Conservation (phyloP, 495 filamentous ascomycete species). For the Penicillium mononematosum region DNA sequence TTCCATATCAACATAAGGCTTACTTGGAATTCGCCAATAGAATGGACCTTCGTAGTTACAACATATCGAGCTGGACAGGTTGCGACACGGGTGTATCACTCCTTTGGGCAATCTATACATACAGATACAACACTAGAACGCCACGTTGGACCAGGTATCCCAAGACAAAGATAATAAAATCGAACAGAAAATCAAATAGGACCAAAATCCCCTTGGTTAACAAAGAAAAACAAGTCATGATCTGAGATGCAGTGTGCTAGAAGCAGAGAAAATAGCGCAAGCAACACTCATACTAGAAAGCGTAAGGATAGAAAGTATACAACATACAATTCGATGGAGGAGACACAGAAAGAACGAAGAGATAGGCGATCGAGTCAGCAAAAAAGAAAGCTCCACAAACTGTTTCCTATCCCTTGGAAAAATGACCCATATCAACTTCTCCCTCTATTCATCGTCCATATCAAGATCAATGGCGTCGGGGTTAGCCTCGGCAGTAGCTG, state of each 20-base stretch:
- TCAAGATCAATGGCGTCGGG: constrained; percentile 91
- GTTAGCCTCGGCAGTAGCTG: constrained; percentile 59
- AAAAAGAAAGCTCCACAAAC: neutral
- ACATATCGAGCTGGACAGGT: neutral
- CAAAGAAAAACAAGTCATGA: constrained; percentile 11
- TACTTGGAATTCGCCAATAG: neutral
- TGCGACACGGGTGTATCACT: neutral
- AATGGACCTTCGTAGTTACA: neutral
- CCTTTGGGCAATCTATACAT: constrained; percentile 2
- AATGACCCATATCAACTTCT: neutral
- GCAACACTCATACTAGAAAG: constrained; percentile 21
- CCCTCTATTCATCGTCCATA: constrained; percentile 49
- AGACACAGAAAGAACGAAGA: constrained; percentile 10
- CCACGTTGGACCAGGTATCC: constrained; percentile 12
- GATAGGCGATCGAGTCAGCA: neutral
- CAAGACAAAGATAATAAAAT: neutral
- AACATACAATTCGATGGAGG: constrained; percentile 16
- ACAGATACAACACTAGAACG: constrained; percentile 10
- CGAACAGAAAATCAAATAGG: neutral
- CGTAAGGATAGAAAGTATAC: constrained; percentile 15
- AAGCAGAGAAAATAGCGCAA: constrained; percentile 1
- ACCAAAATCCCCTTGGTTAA: neutral
- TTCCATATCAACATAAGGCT: neutral
- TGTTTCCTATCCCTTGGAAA: neutral
- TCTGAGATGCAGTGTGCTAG: constrained; percentile 9